Percentiles rank a stretch among this genome's conserved stretches.
Conservation (phyloP, 305 asterid species). For the Nicotiana rustica region DNA sequence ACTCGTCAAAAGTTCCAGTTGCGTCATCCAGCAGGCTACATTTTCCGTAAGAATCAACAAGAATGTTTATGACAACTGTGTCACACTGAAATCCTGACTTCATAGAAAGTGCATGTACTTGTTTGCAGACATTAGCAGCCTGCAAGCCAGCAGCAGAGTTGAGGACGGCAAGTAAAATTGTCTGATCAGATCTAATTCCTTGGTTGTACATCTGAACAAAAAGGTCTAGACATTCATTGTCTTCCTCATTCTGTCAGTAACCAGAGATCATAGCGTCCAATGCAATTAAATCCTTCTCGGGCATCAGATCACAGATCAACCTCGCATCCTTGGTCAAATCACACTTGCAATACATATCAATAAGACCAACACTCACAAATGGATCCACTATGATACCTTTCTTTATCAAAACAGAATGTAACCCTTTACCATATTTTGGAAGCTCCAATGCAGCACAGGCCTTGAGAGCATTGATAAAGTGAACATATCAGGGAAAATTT, state of each 20-base stretch:
- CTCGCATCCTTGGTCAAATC: constrained; percentile 54
- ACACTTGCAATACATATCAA: constrained; percentile 88
- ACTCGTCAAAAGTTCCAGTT: constrained; percentile 69
- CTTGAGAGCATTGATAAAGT: constrained; percentile 78
- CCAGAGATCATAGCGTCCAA: constrained; percentile 73
- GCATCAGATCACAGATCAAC: constrained; percentile 56
- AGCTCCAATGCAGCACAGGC: constrained; percentile 72
- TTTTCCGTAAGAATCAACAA: constrained; percentile 78
- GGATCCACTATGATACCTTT: constrained; percentile 57
- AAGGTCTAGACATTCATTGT: constrained; percentile 58
- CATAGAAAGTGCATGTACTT: constrained; percentile 61
- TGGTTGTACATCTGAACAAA: constrained; percentile 55
- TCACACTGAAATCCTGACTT: constrained; percentile 71
- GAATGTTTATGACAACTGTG: constrained; percentile 63
- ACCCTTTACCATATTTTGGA: constrained; percentile 56
- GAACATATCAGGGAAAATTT: constrained; percentile 63
- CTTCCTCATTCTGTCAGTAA: constrained; percentile 58
- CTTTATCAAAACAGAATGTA: constrained; percentile 70
- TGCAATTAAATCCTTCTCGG: constrained; percentile 64
- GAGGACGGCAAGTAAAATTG: constrained; percentile 68
- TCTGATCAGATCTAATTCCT: constrained; percentile 56
- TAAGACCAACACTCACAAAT: constrained; percentile 68
- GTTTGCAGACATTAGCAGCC: constrained; percentile 42
- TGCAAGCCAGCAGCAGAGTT: constrained; percentile 66
- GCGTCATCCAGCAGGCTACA: constrained; percentile 60